Conservation (phyloP, 495 filamentous ascomycete species). For the Achaetomiella virescens region DNA sequence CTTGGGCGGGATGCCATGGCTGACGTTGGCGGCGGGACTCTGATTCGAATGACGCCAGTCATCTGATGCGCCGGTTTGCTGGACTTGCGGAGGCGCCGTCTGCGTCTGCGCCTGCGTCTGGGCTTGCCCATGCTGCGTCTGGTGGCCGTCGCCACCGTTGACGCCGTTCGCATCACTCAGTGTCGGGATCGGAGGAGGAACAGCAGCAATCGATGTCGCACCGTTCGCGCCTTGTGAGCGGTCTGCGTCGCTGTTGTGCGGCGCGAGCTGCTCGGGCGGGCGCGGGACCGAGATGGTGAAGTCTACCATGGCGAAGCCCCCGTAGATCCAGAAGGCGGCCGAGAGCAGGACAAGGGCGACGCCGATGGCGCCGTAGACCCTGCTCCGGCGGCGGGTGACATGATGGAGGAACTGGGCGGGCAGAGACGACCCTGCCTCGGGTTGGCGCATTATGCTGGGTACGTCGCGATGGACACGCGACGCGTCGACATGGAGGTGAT, state of each 20-base stretch:
- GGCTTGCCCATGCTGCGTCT: not conserved
- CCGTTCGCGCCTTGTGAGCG: not conserved
- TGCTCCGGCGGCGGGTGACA: constrained; percentile 1
- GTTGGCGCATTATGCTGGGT: not conserved
- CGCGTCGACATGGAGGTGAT: no score
- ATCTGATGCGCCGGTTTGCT: not conserved
- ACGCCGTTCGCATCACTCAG: not conserved
- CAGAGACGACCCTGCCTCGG: constrained; percentile 3
- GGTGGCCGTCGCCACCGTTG: not conserved
- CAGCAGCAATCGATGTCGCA: not conserved
- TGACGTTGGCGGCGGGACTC: not conserved
- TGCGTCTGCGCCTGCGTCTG: not conserved
- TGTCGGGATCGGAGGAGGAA: not conserved
- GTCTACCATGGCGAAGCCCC: constrained; percentile 2
- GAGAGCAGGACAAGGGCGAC: not conserved
- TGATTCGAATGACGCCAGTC: not conserved
- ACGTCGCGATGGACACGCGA: not conserved
- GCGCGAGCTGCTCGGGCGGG: not conserved
- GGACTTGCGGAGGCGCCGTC: not conserved
- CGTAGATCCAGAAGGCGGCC: not conserved
- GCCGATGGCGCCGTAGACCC: constrained; percentile 2
- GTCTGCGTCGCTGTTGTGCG: not conserved
- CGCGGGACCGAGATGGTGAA: constrained; percentile 1
- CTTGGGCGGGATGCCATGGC: constrained; percentile 4
- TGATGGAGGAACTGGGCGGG: constrained; percentile 3